Conservation (phyloP, 1,139 yeast species). For the Hemisphaericaspora lyxosophila region DNA sequence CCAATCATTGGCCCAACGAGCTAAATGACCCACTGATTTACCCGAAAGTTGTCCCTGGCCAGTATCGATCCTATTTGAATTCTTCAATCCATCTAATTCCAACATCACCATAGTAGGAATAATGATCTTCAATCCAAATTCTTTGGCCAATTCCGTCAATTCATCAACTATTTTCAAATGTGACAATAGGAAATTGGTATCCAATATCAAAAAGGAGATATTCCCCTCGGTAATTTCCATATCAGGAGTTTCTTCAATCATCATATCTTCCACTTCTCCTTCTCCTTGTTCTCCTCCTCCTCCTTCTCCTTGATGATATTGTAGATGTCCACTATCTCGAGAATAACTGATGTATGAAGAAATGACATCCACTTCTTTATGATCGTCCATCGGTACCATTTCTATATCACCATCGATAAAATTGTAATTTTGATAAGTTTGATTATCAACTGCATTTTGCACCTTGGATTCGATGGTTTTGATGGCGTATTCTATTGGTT, state of each 20-base stretch:
- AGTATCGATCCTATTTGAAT: slow-evolving; percentile 22
- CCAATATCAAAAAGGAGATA: slow-evolving; percentile 54
- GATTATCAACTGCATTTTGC: slow-evolving; percentile 24
- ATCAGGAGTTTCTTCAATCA: slow-evolving; percentile 12
- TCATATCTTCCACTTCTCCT: slow-evolving; percentile 15
- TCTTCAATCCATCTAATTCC: slow-evolving; percentile 81
- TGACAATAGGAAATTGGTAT: slow-evolving; percentile 74
- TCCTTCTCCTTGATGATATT: slow-evolving; percentile 21
- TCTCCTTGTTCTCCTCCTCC: slow-evolving; percentile 20
- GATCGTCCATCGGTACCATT: slow-evolving; percentile 53
- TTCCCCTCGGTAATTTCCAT: slow-evolving; percentile 21
- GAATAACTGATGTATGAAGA: slow-evolving; percentile 31
- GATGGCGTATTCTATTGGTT: slow-evolving; percentile 28
- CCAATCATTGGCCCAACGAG: slow-evolving; percentile 82
- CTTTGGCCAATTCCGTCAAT: slow-evolving; percentile 37
- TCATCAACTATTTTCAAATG: slow-evolving; percentile 59
- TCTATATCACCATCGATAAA: slow-evolving; percentile 41
- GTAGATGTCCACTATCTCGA: slow-evolving; percentile 14
- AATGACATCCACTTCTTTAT: slow-evolving; percentile 44
- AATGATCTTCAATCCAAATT: slow-evolving; percentile 51
- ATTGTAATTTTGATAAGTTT: slow-evolving; percentile 10
- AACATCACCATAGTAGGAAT: slow-evolving; percentile 69
- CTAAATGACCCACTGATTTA: slow-evolving; percentile 51
- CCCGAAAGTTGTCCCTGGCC: slow-evolving; percentile 18
- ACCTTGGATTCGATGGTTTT: slow-evolving; percentile 35